Evolutionary conservation across 805 yeast genomes (phyloP).

Genomic region (Blastobotrys terrestris): DNA sequence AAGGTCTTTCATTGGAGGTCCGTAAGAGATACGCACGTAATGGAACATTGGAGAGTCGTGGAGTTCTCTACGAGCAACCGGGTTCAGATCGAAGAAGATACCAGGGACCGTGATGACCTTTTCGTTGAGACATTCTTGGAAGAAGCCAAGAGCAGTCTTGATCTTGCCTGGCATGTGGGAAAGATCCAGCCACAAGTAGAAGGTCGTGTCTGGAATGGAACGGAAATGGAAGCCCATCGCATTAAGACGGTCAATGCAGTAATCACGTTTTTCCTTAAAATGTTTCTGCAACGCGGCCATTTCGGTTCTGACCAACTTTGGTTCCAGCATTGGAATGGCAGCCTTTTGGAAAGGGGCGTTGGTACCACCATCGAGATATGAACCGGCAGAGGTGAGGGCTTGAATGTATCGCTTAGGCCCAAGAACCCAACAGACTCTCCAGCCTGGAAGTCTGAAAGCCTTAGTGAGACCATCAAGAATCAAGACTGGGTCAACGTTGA

Average conservation of each 20-base stretch:
- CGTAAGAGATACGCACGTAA: conserved; percentile 52
- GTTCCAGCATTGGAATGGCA: conserved; percentile 49
- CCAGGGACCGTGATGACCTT: conserved; percentile 58
- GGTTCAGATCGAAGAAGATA: conserved; percentile 54
- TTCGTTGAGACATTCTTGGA: conserved; percentile 57
- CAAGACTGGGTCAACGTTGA: conserved; percentile 51
- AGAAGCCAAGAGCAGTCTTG: conserved; percentile 52
- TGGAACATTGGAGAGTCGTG: conserved; percentile 56
- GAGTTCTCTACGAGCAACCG: conserved; percentile 41
- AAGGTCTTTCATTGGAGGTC: conserved; percentile 48
- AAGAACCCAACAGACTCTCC: conserved; percentile 59
- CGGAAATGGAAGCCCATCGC: conserved; percentile 50
- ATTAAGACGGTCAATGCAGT: conserved; percentile 41
- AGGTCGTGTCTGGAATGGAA: conserved; percentile 51
- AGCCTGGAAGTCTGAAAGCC: conserved; percentile 57
- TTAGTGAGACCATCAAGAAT: conserved; percentile 56
- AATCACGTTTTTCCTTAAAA: conserved; percentile 52
- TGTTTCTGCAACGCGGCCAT: conserved; percentile 54
- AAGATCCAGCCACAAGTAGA: conserved; percentile 54
- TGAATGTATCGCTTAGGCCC: conserved; percentile 56
- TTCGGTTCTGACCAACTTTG: conserved; percentile 43
- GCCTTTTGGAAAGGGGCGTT: conserved; percentile 58
- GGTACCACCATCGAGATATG: conserved; percentile 55
- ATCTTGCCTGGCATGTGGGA: conserved; percentile 50
- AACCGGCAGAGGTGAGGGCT: conserved; percentile 53